Evolutionary conservation across 306 rosid species (phyloP).

Genomic region (Rosa multiflora): DNA sequence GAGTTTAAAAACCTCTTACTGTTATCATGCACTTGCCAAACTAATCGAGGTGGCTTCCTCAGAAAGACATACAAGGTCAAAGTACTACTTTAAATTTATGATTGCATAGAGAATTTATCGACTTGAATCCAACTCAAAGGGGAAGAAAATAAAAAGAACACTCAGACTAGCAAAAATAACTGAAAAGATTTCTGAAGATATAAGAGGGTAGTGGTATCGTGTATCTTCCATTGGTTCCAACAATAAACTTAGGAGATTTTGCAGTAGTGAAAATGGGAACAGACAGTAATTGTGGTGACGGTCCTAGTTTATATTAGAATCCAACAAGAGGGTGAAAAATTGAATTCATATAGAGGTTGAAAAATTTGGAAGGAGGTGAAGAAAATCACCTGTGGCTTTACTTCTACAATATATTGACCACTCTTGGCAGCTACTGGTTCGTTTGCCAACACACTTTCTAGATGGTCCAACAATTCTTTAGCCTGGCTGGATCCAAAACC

Average conservation of each 20-base stretch:
- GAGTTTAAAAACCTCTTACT: background rate
- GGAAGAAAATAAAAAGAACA: background rate
- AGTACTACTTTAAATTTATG: background rate
- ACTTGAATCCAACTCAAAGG: background rate
- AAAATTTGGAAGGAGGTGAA: background rate
- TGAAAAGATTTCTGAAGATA: background rate
- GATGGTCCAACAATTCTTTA: slow-evolving; percentile 67
- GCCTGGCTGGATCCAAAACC: slow-evolving; percentile 69
- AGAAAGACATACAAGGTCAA: background rate
- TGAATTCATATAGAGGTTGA: background rate
- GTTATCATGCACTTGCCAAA: background rate
- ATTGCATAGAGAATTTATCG: background rate
- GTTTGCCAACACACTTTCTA: slow-evolving; percentile 69
- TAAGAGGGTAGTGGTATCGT: background rate
- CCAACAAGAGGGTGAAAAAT: background rate
- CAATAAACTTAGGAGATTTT: background rate
- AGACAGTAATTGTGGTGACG: background rate
- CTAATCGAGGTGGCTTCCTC: background rate
- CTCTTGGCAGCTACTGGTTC: slow-evolving; percentile 67
- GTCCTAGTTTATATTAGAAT: background rate
- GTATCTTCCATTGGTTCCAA: background rate
- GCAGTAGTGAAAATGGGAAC: background rate
- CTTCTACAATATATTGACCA: slow-evolving; percentile 70
- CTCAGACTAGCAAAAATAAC: background rate
- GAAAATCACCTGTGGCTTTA: slow-evolving; percentile 62